Evolutionary conservation across 106 monocot genomes (phyloP), one percentile per base, ranked within the genome.

Genomic region (Apostasia ramifera): DNA sequence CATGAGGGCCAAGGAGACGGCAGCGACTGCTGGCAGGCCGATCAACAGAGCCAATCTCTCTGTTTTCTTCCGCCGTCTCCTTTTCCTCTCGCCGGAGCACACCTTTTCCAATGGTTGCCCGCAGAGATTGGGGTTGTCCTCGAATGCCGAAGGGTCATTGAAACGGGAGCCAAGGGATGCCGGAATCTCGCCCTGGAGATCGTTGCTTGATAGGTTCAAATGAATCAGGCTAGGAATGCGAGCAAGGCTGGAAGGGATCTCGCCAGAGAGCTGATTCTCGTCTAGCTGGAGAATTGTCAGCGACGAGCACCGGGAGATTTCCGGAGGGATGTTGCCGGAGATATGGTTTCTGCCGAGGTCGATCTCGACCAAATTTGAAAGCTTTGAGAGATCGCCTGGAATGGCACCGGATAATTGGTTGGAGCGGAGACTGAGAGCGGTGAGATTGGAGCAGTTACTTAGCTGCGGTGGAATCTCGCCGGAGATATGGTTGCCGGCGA

Each of bases 161-260:
- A 92, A 97, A 37, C 82, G 91, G 44, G 86, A 68, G 10, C 70
- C 71, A 2, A 94, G 73, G 57, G 65, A 61, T 14, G 59, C 63
- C 1, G 90, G 94, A 53, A 94, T 85, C 65, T 83, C 84, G 0
- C 90, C 94, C 26, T 67, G 48, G 1, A 94, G 76, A 53, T 83
- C 46, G 76, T 94, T 94, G 38, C 63, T 41, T n/a, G 94, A 94
- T 11, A 94, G 76, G 47, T 94, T 90, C 45, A 94, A 57, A 73
- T 78, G 74, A 2, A 55, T 40, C 49, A 94, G 47, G 3, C 60
- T 69, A 1, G 78, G 66, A 45, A 90, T 84, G 8, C 67, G 87
- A 46, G 71, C 66, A 5, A 85, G 66, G 44, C 66, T 39, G 10
- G 71, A 37, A 45, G 95, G 95, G 62, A 95, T 89, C 15, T 78